phyloP scores from a whole-genome alignment of 306 rosid genomes.

The Ziziphus jujuba region DNA sequence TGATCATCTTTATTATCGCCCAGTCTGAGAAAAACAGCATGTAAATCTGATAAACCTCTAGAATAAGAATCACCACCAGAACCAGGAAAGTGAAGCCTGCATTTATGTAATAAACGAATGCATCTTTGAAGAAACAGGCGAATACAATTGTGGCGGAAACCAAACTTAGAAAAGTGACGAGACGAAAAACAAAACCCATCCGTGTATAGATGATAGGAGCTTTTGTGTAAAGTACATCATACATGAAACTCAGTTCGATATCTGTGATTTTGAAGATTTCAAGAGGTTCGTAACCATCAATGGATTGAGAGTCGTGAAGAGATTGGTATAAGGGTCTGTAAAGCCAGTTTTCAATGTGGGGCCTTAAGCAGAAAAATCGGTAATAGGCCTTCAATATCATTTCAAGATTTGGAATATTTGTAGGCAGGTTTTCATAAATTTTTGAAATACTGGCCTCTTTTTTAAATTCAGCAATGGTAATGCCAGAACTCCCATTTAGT shows the following conservation, averaged over 20 bases:
- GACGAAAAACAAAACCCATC: constrained; percentile 50
- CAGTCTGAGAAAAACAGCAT: constrained; percentile 60
- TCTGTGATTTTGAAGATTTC: constrained; percentile 55
- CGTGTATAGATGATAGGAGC: constrained; percentile 50
- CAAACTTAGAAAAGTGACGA: constrained; percentile 37
- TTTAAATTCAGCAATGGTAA: too few relatives aligned
- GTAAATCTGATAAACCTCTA: constrained; percentile 59
- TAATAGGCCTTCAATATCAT: too few relatives aligned
- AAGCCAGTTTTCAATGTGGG: too few relatives aligned
- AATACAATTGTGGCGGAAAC: constrained; percentile 39
- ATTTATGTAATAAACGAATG: too few relatives aligned
- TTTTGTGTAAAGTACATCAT: constrained; percentile 71
- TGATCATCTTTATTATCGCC: constrained; percentile 47
- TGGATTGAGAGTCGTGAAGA: too few relatives aligned
- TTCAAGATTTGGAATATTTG: too few relatives aligned
- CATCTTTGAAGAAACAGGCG: neutral
- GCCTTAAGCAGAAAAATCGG: too few relatives aligned
- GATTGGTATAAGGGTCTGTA: too few relatives aligned
- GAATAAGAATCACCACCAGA: constrained; percentile 39
- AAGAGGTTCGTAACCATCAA: constrained; percentile 10
- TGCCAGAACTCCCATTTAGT: too few relatives aligned
- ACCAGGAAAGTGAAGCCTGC: constrained; percentile 33
- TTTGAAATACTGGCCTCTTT: too few relatives aligned
- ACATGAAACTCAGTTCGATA: constrained; percentile 52
- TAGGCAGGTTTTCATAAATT: too few relatives aligned